A percentile compares a stretch with the other conserved stretches of the same genome.
Evolutionary conservation across 2,329 filamentous ascomycete species (phyloP).

Genomic region (Cadophora gregata): DNA sequence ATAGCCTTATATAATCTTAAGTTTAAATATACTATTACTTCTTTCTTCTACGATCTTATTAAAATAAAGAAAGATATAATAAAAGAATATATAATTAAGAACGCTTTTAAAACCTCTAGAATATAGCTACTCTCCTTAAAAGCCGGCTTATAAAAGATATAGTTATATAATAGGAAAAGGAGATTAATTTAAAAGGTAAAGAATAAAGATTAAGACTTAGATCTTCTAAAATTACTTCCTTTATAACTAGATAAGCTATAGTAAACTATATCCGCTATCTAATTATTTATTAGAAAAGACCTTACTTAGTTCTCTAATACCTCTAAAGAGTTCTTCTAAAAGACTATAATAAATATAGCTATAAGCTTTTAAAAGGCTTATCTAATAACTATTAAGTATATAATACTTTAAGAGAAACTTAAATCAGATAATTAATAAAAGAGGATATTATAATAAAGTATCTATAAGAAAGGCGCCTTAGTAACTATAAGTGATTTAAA

Average conservation of each 20-base stretch:
- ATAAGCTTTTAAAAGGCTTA: neutral
- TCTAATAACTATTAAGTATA: neutral
- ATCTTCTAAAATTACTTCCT: neutral
- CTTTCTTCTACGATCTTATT: constrained; percentile 15
- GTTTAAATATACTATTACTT: constrained; percentile 17
- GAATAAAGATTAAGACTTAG: neutral
- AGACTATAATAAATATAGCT: neutral
- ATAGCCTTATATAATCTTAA: neutral
- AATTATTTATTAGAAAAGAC: neutral
- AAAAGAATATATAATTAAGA: constrained; percentile 9
- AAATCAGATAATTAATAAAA: neutral
- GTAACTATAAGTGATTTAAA: neutral
- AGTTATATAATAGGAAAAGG: neutral
- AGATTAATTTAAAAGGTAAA: neutral
- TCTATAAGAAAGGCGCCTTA: neutral
- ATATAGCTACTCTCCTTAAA: constrained; percentile 9
- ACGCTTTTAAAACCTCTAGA: constrained; percentile 14
- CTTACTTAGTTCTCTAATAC: neutral
- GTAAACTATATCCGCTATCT: neutral
- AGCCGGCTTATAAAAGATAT: neutral
- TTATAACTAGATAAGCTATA: neutral
- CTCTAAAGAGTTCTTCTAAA: neutral
- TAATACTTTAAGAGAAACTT: neutral
- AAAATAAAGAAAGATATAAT: neutral
- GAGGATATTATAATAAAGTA: neutral